Percentiles rank a stretch among this genome's conserved stretches.
Evolutionary conservation across 768 basidiomycete genomes (phyloP).

Genomic region (Mycena vitilis): DNA sequence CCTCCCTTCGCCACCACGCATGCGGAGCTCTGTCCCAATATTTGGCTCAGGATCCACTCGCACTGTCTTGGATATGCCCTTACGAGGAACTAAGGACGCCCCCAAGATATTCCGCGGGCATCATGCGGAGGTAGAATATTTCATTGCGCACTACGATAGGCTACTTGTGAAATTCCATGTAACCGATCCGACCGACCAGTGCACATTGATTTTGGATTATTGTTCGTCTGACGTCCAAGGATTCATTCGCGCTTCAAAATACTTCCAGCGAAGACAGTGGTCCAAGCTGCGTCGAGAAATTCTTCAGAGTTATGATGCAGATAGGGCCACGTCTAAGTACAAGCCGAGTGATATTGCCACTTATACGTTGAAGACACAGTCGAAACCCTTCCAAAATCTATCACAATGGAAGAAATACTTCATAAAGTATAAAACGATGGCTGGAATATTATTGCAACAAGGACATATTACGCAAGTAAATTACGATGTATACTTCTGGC

Average conservation of each 20-base stretch:
- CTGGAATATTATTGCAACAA: not conserved
- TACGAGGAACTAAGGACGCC: not conserved
- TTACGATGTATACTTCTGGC: slow-evolving; percentile 21
- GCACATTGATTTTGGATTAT: not conserved
- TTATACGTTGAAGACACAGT: not conserved
- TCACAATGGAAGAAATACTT: slow-evolving; percentile 23
- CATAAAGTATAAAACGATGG: slow-evolving; percentile 23
- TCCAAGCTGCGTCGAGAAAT: slow-evolving; percentile 10
- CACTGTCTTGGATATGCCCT: not conserved
- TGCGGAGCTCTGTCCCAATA: no score
- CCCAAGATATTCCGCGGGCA: not conserved
- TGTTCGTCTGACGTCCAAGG: not conserved
- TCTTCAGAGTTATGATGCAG: slow-evolving; percentile 18
- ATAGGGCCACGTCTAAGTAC: slow-evolving; percentile 1
- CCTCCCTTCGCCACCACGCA: no score
- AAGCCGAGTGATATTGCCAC: slow-evolving; percentile 4
- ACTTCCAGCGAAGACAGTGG: not conserved
- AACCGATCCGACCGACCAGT: no score
- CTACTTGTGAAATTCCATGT: not conserved
- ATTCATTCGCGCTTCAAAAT: not conserved
- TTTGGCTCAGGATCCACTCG: not conserved
- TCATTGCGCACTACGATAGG: not conserved
- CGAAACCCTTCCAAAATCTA: not conserved
- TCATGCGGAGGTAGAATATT: not conserved
- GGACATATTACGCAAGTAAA: slow-evolving; percentile 8